A percentile compares a stretch with the other conserved stretches of the same genome.
Conservation (phyloP, 192 early-diverging fungal species). For the Gorgonomyces haynaldii region DNA sequence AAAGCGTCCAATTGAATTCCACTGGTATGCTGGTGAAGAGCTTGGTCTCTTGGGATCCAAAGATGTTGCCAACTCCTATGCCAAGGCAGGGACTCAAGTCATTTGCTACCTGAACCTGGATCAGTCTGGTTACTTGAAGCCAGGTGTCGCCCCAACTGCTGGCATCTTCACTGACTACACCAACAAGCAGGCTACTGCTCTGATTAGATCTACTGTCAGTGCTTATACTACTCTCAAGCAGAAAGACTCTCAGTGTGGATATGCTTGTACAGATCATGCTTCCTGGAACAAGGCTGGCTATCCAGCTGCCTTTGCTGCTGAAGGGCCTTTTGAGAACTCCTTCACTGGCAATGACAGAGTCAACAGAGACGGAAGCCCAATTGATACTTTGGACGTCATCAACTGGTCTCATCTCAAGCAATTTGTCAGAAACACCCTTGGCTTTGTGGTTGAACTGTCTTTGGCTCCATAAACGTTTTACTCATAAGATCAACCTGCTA, state of each 20-base stretch:
- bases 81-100: conserved; percentile 4
- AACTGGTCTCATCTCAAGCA: conserved; percentile 9
- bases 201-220: conserved; percentile 36
- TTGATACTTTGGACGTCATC: conserved; percentile 12
- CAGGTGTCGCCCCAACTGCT: conserved; percentile 36
- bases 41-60: conserved; percentile 68
- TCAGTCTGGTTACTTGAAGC: conserved; percentile 40
- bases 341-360: conserved; percentile 10
- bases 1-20: conserved; percentile 70
- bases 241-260: conserved; percentile 59
- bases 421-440: conserved; percentile 16
- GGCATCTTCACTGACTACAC: conserved; percentile 66
- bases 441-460: conserved; percentile 14
- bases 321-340: conserved; percentile 11
- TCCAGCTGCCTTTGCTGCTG: conserved; percentile 64
- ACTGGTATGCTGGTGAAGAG: conserved; percentile 87
- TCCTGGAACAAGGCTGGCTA: conserved; percentile 64
- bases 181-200: conserved; percentile 20
- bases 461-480: background rate
- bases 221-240: conserved; percentile 50
- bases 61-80: conserved; percentile 25
- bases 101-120: conserved; percentile 26
- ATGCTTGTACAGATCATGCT: conserved; percentile 68
- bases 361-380: conserved; percentile 11
- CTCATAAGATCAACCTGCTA: background rate